phyloP scores from a whole-genome alignment of 1,284 basidiomycete species.

The Cutaneotrichosporon sp. region DNA sequence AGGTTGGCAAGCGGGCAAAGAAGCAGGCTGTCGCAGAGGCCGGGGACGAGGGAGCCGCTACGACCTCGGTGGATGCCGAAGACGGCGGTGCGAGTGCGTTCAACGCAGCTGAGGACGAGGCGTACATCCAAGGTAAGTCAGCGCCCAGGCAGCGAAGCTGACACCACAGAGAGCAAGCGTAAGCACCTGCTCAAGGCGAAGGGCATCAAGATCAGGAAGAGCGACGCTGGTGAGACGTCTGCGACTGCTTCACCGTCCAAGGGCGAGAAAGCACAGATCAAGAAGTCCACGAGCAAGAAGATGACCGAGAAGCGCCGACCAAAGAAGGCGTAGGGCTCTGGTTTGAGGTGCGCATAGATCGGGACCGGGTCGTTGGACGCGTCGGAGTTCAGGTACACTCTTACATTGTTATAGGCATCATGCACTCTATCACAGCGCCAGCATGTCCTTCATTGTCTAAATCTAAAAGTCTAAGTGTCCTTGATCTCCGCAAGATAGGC shows the following conservation, averaged over 20 bases:
- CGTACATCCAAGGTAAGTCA: slow-evolving; percentile 44
- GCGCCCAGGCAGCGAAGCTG: background rate
- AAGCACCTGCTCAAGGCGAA: slow-evolving; percentile 50
- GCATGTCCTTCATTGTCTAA: slow-evolving; percentile 4
- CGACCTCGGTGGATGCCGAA: slow-evolving; percentile 20
- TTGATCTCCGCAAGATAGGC: slow-evolving; percentile 20
- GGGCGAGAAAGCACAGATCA: slow-evolving; percentile 15
- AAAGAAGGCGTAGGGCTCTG: slow-evolving; percentile 5
- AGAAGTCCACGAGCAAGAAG: slow-evolving; percentile 37
- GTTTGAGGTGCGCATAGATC: background rate
- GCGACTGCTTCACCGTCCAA: background rate
- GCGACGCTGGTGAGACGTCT: background rate
- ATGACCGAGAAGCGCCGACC: slow-evolving; percentile 31
- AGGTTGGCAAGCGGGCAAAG: slow-evolving; percentile 74
- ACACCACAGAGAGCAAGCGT: slow-evolving; percentile 44
- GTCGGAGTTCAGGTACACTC: background rate
- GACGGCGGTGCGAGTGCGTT: slow-evolving; percentile 32
- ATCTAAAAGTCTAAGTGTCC: no score
- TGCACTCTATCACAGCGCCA: background rate
- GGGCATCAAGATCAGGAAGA: slow-evolving; percentile 49
- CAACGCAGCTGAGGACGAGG: slow-evolving; percentile 47
- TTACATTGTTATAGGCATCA: slow-evolving; percentile 2
- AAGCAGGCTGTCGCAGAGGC: slow-evolving; percentile 48
- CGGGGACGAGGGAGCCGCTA: slow-evolving; percentile 24
- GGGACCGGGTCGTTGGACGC: no score